phyloP scores from a whole-genome alignment of 2,329 filamentous ascomycete genomes.

The Arthroderma sp. region DNA sequence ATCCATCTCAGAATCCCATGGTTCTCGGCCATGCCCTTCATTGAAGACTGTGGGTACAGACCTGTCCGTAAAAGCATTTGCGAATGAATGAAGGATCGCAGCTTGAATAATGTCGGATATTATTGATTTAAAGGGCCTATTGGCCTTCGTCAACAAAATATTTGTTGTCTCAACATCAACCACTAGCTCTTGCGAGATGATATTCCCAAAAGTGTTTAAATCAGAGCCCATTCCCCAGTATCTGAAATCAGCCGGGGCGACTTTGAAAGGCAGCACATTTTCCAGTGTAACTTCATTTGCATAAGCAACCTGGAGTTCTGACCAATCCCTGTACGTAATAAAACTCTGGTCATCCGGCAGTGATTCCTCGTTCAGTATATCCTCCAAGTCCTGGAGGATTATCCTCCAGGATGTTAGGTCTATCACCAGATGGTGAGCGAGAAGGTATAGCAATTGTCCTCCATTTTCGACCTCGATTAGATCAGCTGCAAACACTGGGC shows the following conservation, averaged over 20 bases:
- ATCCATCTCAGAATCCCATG: conserved; percentile 33
- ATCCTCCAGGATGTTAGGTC: conserved; percentile 31
- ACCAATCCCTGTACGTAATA: conserved; percentile 27
- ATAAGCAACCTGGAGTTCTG: conserved; percentile 19
- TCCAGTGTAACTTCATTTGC: conserved; percentile 4
- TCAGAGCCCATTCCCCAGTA: conserved; percentile 4
- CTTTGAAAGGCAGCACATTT: conserved; percentile 1
- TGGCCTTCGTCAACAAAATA: conserved; percentile 20
- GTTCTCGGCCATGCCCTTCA: conserved; percentile 38
- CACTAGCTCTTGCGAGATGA: not conserved
- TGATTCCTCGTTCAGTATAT: conserved; percentile 14
- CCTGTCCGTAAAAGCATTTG: conserved; percentile 29
- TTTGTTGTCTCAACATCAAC: not conserved
- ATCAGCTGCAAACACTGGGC: conserved; percentile 30
- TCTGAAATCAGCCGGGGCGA: not conserved
- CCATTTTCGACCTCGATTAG: conserved; percentile 25
- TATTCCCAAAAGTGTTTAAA: conserved; percentile 1
- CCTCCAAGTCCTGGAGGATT: conserved; percentile 27
- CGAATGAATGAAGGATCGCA: conserved; percentile 32
- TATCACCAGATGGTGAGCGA: conserved; percentile 26
- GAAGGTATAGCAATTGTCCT: conserved; percentile 20
- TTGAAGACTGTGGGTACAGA: conserved; percentile 33
- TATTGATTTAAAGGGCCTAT: conserved; percentile 22
- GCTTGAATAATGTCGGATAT: conserved; percentile 25
- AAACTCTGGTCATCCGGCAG: conserved; percentile 16